Evolutionary conservation across 306 rosid species (phyloP), one percentile per base, ranked within the genome.

Genomic region (Quercus glauca): DNA sequence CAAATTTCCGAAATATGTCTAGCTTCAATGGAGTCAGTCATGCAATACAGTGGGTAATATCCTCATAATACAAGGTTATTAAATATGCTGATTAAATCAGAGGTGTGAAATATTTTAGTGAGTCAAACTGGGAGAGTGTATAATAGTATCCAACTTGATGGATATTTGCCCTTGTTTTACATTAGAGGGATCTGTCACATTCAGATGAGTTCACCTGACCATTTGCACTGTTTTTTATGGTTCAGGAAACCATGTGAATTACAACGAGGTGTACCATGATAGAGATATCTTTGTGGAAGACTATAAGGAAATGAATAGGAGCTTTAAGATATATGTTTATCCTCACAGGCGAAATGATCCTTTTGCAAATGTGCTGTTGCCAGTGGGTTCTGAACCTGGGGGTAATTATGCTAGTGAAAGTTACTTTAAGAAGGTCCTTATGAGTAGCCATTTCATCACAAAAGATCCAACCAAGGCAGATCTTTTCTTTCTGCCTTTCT

Each of bases 321-420:
- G 88, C 85, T 90, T 94, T 55, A 94, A 92, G 90, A 87, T 94
- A 78, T 92, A 88, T 75, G 96, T 94, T 82, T 94, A 94, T 85
- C 98, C 97, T 81, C 96, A 94, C 84, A 78, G 71, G 60, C 15
- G 73, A 73, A 77, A 81, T 29, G 91, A 92, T 65, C 89, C 94
- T 64, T 90, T 90, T 85, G 96, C 92, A 61, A 91, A 91, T 7
- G 94, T 85, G 76, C 85, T 94, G 37, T 73, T 92, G 83, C 92
- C 94, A 12, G 87, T 83, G 73, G 80, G 85, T 59, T 75, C 51
- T 35, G 89, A 90, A 78, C 97, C 98, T 1, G 70, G 83, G 21
- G 94, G 98, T 63, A 92, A 94, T 63, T 94, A 94, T 73, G 96
- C 98, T 31, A 94, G 98, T 73, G 98, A 94, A 78, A 88, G 97